Base-by-base conservation (phyloP, 305 asterid genomes). In the Fraxinus angustifolia region DNA sequence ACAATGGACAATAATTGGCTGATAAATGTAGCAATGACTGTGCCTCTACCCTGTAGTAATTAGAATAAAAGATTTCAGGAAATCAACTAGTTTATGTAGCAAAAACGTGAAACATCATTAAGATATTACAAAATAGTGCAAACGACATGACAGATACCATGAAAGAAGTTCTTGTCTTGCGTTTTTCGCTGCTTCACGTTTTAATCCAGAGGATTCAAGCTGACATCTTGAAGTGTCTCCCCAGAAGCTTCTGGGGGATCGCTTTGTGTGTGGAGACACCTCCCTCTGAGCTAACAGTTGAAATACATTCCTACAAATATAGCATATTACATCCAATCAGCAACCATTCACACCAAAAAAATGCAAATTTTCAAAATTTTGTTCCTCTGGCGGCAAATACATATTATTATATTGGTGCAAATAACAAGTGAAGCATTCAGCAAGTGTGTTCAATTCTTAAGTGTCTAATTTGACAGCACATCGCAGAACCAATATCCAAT, bases 141-240 rank as follows among this genome's bases (percentile, higher is more conserved):
- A n/a, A 76, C 16, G 62, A 33, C 26, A 80, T 26, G 76, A 67
- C 11, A 76, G 36, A 79, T 91, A 93, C 99, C 99, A 95, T 82
- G 99, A 95, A 77, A 91, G 93, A 75, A 96, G 97, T 81, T 90
- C 96, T 84, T 86, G 95, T 86, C 91, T 91, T 8, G 95, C 91
- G 84, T 96, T 97, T 78, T 82, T 91, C 33, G 90, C 92, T 48
- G 88, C 82, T 84, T 88, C 91, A 79, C 83, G 62, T 85, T 86
- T 90, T 21, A 68, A 11, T 84, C 88, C 87, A 73, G 70, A 75
- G 11, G 96, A 90, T 83, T 88, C 89, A 79, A 28, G 81, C 75
- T 76, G 79, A 74, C 80, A 77, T 75, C 70, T 87, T 38, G 96
- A 88, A 45, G 86, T 81, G 87, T 89, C 90, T 56, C 91, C 91